Evolutionary conservation across 306 rosid genomes (phyloP), one percentile per base, ranked within the genome.

Genomic region (Lathyrus tuberosus): DNA sequence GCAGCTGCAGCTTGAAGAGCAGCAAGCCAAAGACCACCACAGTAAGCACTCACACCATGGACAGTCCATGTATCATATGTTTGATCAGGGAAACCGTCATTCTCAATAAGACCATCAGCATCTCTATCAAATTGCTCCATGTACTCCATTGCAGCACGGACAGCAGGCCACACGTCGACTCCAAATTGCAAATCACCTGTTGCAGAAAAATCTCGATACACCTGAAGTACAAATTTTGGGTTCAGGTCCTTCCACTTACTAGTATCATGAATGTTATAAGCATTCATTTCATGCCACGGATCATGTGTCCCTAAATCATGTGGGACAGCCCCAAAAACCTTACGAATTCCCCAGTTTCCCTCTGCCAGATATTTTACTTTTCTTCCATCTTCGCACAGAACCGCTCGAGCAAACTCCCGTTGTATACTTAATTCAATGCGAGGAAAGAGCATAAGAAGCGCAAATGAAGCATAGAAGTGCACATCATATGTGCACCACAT

Each of bases 401-500:
- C 89, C 38, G 99, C 99, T 83, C 86, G 84, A 16, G 99, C 99
- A 77, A 94, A 94, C 44, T 94, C 99, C 53, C 94, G 91, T 72
- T 94, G 99, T 56, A 94, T 91, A 79, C 84, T 91, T 67, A 94
- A 90, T 74, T 94, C 99, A 46, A 94, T 94, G 79, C 75, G 88
- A 18, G 99, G 99, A 82, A 94, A 94, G 78, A 94, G 84, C 75
- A 80, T 91, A n/a, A 94, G 99, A 75, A 94, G 99, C 13, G 99
- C 99, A 81, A 85, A 94, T 42, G 99, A 94, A 62, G 99, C 99
- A 76, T 94, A 94, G 67, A 94, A 94, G 82, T 94, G 99, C 53
- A 94, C 99, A 51, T 94, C 99, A 81, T 94, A 94, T 22, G 99
- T 94, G 88, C 90, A 84, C 99, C 99, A 94, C 99, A 94, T 91